Evolutionary conservation across 2,329 filamentous ascomycete species (phyloP), one percentile per base, ranked within the genome.

Genomic region (Celoporthe dispersa): DNA sequence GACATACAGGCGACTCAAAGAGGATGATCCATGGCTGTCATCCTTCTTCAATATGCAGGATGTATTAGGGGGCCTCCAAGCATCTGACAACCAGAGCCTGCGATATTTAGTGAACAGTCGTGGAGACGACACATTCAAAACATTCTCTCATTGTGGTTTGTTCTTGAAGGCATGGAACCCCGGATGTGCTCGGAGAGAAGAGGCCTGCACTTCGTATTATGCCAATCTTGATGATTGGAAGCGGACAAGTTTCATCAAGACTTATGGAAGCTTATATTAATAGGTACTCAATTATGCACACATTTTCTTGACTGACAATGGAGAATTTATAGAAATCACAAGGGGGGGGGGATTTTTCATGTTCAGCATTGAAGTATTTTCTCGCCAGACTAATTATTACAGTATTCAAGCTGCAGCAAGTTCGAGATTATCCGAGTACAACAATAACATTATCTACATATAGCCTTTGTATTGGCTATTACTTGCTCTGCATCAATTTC

Each of bases 1-100:
- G 12, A 63, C 25, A 8, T 68, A 68, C 59, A 57, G 59, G 14
- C 12, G 66, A 41, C 41, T 68, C 57, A 1, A 31, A 12, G 53
- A 57, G 12, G 25, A 19, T 16, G 25, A 57, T 19, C 28, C 53
- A 57, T 55, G 51, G 51, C 25, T 55, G n/a, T 28, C 51, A 12
- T 6, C 51, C 14, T 28, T 28, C n/a, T 55, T 55, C 51, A 28
- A 9, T 12, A 28, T 55, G 51, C n/a, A 28, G 25, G 51, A 28
- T 16, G 51, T 28, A 25, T 25, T 55, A 28, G n/a, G 28, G 16
- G 14, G 53, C 6, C 28, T 57, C 11, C 53, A 57, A 33, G 28
- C 8, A 12, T 5, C 28, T 16, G 16, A 19, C 5, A 14, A 7
- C 14, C 11, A 31, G 16, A 14, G 14, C 25, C 4, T 57, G 25